Conservation (phyloP, 2,329 filamentous ascomycete genomes). For the Cadophora gregata region DNA sequence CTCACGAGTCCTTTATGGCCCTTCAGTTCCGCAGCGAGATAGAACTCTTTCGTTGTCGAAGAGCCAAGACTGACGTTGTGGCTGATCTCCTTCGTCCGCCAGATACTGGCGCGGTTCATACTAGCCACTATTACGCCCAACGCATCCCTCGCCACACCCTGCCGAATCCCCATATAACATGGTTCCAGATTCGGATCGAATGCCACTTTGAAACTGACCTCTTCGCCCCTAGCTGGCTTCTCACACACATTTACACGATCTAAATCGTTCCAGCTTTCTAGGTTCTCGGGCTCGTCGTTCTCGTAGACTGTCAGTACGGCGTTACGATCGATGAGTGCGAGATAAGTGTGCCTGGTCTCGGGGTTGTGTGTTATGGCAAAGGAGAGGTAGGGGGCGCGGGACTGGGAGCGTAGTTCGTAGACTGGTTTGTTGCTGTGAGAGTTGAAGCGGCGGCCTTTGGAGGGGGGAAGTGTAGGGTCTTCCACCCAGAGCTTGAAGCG, state of each 20-base stretch:
- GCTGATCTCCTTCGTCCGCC: conserved; percentile 70
- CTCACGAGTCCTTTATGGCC: conserved; percentile 80
- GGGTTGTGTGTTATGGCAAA: conserved; percentile 86
- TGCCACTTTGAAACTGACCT: conserved; percentile 82
- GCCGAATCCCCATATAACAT: conserved; percentile 76
- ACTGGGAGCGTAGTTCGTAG: conserved; percentile 39
- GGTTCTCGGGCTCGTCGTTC: conserved; percentile 81
- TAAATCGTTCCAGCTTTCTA: conserved; percentile 76
- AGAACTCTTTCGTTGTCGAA: conserved; percentile 77
- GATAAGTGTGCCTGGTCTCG: conserved; percentile 79
- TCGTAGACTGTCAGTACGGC: conserved; percentile 82
- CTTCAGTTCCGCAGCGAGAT: conserved; percentile 77
- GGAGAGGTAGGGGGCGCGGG: conserved; percentile 65
- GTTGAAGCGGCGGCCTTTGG: conserved; percentile 80
- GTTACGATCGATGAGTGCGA: conserved; percentile 84
- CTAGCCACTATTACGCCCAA: conserved; percentile 84
- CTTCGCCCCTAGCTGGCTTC: conserved; percentile 78
- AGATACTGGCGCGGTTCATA: conserved; percentile 83
- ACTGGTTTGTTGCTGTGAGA: conserved; percentile 69
- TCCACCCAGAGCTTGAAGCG: conserved; percentile 93
- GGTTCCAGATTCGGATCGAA: conserved; percentile 90
- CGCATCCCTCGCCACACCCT: conserved; percentile 81
- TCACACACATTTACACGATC: conserved; percentile 78
- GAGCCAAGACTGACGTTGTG: conserved; percentile 57
- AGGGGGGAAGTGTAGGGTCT: conserved; percentile 78